Evolutionary conservation across 179 eudicot species (phyloP), one percentile per base, ranked within the genome.

Genomic region (Spinacia oleracea): DNA sequence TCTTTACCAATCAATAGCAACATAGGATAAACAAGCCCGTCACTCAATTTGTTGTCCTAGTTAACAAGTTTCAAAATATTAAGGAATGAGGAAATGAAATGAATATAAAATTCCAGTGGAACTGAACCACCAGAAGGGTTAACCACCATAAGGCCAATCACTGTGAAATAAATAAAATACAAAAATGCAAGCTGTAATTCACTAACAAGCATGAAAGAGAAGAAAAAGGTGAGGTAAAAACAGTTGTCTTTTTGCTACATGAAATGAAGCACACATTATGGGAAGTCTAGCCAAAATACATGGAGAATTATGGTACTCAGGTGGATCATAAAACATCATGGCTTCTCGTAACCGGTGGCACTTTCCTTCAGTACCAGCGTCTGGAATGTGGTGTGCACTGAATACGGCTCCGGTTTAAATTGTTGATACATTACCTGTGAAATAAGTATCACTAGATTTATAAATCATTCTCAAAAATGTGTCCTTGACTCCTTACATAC

Each of bases 351-450:
- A 78, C 27, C 99, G 88, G 81, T 96, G 96, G 20, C 99, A 91
- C 85, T 96, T 96, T 84, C 99, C 99, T 72, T 86, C 93, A 59
- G 98, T 96, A 76, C 99, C 99, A 38, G 93, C 94, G 84, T 85
- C 80, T 96, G 99, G 87, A 89, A 96, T 73, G 99, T 96, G 69
- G 99, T 92, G 79, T 96, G 99, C 70, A 93, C 91, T 34, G 97
- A 98, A 92, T 96, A 96, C 2, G 99, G 96, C 79, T 89, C 92
- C 82, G 93, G 72, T 84, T 96, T 92, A 58, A 96, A 90, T 81
- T 91, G 99, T 75, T 90, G 92, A 86, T 87, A 84, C 87, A 90
- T 89, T 79, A 86, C 91, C 98, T 96, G 84, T 73, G 81, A 87
- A 80, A 55, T 62, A 80, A 83, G 76, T 50, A 75, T 14, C 73